Evolutionary conservation across 345 rosid species (phyloP).

Genomic region (Gossypium bickii): DNA sequence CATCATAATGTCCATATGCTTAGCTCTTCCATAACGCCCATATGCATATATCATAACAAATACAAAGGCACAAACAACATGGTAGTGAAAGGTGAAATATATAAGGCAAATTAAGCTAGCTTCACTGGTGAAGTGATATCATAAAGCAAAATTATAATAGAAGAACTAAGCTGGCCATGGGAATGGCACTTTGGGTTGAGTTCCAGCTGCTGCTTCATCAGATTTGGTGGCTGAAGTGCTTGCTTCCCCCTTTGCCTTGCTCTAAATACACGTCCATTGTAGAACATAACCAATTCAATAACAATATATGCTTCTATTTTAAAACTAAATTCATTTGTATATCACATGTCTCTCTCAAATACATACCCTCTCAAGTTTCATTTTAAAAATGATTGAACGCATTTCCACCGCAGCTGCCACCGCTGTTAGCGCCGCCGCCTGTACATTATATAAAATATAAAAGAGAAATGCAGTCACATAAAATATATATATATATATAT

Average conservation of each 20-base stretch:
- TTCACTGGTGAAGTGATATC: too few species aligned
- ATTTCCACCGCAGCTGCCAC: background rate
- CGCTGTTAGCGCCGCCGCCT: too few species aligned
- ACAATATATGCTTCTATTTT: too few species aligned
- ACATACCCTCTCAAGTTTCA: background rate
- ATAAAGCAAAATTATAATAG: too few species aligned
- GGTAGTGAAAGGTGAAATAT: background rate
- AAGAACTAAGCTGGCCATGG: background rate
- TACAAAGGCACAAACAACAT: background rate
- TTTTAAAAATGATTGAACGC: background rate
- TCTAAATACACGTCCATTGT: background rate
- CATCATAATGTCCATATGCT: background rate
- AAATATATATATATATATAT: background rate
- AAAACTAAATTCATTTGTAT: too few species aligned
- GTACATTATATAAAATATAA: too few species aligned
- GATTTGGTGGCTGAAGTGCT: background rate
- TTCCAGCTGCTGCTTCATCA: background rate
- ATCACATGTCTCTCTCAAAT: too few species aligned
- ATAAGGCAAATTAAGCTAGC: background rate
- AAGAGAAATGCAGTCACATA: background rate
- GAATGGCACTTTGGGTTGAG: background rate
- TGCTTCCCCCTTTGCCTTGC: background rate
- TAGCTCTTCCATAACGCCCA: background rate
- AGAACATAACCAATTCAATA: too few species aligned
- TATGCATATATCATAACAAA: background rate